These are phyloP conservation scores for Dendrobium officinale DNA, from an alignment of 106 monocot species.

Conservation along the genomic window DNA sequence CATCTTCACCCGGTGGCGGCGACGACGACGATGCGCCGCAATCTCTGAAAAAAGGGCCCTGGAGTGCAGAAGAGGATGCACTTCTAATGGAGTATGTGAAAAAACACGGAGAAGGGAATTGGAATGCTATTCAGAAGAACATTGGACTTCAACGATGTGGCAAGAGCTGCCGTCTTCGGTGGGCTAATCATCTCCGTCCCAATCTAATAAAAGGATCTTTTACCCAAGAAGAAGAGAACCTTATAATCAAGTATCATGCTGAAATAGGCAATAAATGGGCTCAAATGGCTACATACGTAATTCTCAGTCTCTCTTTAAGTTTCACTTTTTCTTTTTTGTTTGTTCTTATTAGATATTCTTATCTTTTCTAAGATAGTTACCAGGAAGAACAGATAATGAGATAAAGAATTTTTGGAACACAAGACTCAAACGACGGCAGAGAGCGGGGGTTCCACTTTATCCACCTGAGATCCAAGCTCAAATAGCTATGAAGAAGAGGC, in stretches of 20 bases:
- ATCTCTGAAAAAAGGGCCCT: constrained; percentile 45
- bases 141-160: constrained; percentile 53
- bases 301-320: neutral
- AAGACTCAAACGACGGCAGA: constrained; percentile 48
- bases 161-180: constrained; percentile 72
- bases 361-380: constrained; percentile 17
- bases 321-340: neutral
- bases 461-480: constrained; percentile 26
- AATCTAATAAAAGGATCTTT: constrained; percentile 71
- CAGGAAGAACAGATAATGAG: constrained; percentile 73
- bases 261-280: constrained; percentile 72
- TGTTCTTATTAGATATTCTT: too few relatives aligned
- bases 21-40: neutral
- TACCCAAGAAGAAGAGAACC: constrained; percentile 38
- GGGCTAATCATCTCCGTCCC: constrained; percentile 67
- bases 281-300: constrained; percentile 47
- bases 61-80: constrained; percentile 73
- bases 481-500: neutral
- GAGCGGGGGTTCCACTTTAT: constrained; percentile 49
- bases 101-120: constrained; percentile 62
- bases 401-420: constrained; percentile 85
- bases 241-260: constrained; percentile 51
- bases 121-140: constrained; percentile 64
- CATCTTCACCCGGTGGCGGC: neutral
- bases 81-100: constrained; percentile 50